phyloP scores from a whole-genome alignment of 352 stramenopile species.

The Saprolegnia parasitica region DNA sequence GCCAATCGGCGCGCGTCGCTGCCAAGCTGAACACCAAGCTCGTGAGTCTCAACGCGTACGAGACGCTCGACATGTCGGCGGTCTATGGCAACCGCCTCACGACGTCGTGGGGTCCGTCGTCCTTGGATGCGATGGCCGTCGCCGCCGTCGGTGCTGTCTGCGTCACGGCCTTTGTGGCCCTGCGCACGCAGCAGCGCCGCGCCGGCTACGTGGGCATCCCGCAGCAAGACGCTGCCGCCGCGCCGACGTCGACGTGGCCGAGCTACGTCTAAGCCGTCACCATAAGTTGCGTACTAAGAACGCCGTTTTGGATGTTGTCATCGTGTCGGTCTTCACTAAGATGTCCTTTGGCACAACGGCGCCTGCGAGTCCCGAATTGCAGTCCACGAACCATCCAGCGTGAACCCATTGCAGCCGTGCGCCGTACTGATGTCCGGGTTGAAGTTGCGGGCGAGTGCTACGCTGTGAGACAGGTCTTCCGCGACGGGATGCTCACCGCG shows the following conservation, averaged over 20 bases:
- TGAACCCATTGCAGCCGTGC: background rate
- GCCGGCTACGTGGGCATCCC: constrained; percentile 19
- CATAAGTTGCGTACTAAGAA: background rate
- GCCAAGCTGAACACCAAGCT: constrained; percentile 10
- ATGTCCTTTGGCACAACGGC: background rate
- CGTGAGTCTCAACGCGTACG: constrained; percentile 5
- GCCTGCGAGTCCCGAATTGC: background rate
- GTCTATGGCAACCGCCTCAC: constrained; percentile 3
- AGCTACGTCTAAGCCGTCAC: background rate
- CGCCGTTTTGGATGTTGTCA: background rate
- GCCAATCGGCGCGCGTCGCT: constrained; percentile 18
- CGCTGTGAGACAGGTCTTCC: background rate
- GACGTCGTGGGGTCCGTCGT: background rate
- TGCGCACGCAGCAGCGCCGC: constrained; percentile 19
- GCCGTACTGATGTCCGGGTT: background rate
- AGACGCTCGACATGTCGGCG: constrained; percentile 20
- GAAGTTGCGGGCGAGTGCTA: background rate
- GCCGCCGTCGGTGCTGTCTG: background rate
- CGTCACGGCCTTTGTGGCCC: background rate
- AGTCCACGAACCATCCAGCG: background rate
- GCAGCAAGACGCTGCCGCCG: background rate
- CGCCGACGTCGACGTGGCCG: background rate
- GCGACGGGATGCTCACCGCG: background rate
- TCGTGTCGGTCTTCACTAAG: background rate
- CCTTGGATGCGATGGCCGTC: background rate